phyloP scores from a whole-genome alignment of 225 moss, liverwort and hornwort genomes.

The Takakia lepidozioides region DNA sequence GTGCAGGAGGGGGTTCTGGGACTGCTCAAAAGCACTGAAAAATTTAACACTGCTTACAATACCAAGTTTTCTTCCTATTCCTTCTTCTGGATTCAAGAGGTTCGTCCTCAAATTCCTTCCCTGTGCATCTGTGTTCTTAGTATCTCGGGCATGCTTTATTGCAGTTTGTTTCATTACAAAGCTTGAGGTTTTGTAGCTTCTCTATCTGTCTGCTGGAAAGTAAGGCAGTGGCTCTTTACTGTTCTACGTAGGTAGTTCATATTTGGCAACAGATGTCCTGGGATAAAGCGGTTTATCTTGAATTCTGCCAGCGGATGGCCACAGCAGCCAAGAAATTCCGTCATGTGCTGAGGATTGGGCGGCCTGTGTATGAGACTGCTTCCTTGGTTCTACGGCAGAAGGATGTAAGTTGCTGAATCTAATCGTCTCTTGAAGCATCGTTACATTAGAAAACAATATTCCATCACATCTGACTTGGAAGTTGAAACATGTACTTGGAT shows the following conservation, averaged over 20 bases:
- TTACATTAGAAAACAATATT: not conserved
- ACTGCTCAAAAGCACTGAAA: slow-evolving; percentile 78
- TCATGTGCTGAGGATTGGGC: slow-evolving; percentile 65
- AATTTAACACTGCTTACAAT: slow-evolving; percentile 56
- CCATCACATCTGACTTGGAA: too few relatives aligned
- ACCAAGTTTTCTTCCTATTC: slow-evolving; percentile 89
- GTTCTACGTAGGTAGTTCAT: too few relatives aligned
- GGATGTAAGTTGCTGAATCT: slow-evolving; percentile 20
- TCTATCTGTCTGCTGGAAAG: too few relatives aligned
- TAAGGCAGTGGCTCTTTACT: too few relatives aligned
- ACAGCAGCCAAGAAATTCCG: slow-evolving; percentile 76
- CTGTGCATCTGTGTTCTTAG: too few relatives aligned
- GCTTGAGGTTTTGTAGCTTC: too few relatives aligned
- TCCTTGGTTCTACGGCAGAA: slow-evolving; percentile 60
- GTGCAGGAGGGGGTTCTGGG: slow-evolving; percentile 69
- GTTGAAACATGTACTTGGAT: too few relatives aligned
- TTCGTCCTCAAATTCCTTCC: too few relatives aligned
- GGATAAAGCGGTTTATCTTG: too few relatives aligned
- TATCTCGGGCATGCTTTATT: too few relatives aligned
- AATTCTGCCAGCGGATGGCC: slow-evolving; percentile 44
- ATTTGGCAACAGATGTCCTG: too few relatives aligned
- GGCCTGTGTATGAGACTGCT: slow-evolving; percentile 55
- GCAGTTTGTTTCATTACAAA: too few relatives aligned
- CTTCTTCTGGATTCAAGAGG: slow-evolving; percentile 84
- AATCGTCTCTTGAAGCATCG: not conserved